Evolutionary conservation across 2,329 filamentous ascomycete species (phyloP).

Genomic region (Sporothrix mexicana): DNA sequence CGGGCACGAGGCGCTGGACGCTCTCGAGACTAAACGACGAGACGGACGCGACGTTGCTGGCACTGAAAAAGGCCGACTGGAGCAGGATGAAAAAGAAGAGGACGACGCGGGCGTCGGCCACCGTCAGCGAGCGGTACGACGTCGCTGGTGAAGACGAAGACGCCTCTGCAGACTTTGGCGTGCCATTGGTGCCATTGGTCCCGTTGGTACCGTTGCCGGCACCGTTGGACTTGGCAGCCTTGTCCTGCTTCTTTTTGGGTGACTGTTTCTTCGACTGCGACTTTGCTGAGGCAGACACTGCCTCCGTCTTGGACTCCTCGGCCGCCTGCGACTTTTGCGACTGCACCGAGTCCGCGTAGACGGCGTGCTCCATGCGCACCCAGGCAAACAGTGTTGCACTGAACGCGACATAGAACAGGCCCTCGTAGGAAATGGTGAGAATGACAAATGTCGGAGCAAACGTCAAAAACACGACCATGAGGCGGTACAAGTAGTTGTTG

Average conservation of each 20-base stretch:
- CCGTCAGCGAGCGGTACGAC: constrained; percentile 67
- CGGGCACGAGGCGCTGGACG: constrained; percentile 82
- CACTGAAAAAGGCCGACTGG: constrained; percentile 96
- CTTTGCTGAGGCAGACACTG: background rate
- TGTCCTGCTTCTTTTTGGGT: constrained; percentile 7
- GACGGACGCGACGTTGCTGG: constrained; percentile 92
- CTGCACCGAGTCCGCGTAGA: constrained; percentile 57
- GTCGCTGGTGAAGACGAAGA: background rate
- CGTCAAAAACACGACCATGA: constrained; percentile 87
- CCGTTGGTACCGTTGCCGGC: background rate
- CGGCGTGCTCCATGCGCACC: constrained; percentile 87
- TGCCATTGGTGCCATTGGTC: constrained; percentile 17
- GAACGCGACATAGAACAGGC: constrained; percentile 92
- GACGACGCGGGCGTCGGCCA: constrained; percentile 85
- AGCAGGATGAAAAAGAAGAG: constrained; percentile 95
- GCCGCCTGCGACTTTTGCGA: constrained; percentile 39
- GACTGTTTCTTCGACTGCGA: constrained; percentile 12
- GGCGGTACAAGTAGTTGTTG: constrained; percentile 85
- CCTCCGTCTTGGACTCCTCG: background rate
- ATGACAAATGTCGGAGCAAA: constrained; percentile 95
- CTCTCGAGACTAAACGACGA: constrained; percentile 93
- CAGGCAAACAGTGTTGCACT: constrained; percentile 81
- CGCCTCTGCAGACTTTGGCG: constrained; percentile 23
- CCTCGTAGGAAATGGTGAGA: constrained; percentile 95
- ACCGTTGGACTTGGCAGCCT: constrained; percentile 25